phyloP scores from a whole-genome alignment of 805 yeast genomes.

The Schwanniomyces occidentalis region DNA sequence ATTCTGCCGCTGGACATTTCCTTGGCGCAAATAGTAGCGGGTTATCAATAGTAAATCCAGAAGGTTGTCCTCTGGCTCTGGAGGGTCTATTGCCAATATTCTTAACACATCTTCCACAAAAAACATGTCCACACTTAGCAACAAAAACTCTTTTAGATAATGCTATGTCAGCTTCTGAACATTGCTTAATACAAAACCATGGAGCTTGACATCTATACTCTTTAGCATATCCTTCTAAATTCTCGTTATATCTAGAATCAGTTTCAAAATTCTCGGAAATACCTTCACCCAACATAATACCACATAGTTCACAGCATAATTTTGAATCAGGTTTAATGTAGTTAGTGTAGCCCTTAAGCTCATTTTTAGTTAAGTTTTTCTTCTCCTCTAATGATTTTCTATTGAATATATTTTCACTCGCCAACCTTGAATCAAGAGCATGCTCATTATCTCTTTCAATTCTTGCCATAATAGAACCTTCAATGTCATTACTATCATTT shows the following conservation, averaged over 20 bases:
- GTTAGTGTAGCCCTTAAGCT: slow-evolving; percentile 30
- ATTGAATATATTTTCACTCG: slow-evolving; percentile 31
- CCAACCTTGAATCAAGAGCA: slow-evolving; percentile 32
- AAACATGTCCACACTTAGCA: slow-evolving; percentile 78
- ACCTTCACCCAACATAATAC: slow-evolving; percentile 71
- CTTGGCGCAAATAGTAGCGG: slow-evolving; percentile 53
- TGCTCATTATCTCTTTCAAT: slow-evolving; percentile 42
- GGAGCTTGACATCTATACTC: slow-evolving; percentile 54
- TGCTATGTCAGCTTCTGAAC: slow-evolving; percentile 57
- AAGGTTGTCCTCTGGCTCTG: slow-evolving; percentile 17
- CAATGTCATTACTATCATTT: slow-evolving; percentile 15
- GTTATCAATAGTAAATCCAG: slow-evolving; percentile 25
- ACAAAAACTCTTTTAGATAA: slow-evolving; percentile 66
- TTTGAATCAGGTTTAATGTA: slow-evolving; percentile 20
- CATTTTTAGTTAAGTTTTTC: slow-evolving; percentile 22
- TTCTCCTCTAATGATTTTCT: slow-evolving; percentile 29
- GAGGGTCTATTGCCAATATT: slow-evolving; percentile 53
- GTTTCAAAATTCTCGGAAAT: slow-evolving; percentile 54
- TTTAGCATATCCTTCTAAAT: slow-evolving; percentile 23
- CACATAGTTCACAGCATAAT: slow-evolving; percentile 63
- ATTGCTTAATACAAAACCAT: slow-evolving; percentile 53
- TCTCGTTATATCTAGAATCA: slow-evolving; percentile 27
- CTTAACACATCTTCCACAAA: slow-evolving; percentile 82
- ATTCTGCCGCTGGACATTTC: slow-evolving; percentile 55
- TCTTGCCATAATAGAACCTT: slow-evolving; percentile 36